A percentile compares a stretch with the other conserved stretches of the same genome.
Conservation (phyloP, 768 basidiomycete species). For the Rubroboletus satanas region DNA sequence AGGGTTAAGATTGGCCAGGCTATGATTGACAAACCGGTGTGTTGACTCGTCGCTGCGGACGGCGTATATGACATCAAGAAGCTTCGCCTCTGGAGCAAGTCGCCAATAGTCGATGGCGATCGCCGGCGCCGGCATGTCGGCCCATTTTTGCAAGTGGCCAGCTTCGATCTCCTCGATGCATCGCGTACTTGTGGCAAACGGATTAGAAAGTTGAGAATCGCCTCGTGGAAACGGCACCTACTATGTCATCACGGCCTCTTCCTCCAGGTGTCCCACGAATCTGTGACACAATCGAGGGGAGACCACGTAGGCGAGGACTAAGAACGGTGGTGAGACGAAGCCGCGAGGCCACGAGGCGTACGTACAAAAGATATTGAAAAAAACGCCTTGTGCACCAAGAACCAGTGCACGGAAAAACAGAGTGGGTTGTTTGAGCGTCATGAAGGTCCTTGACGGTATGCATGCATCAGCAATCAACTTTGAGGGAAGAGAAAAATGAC, state of each 20-base stretch:
- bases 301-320: constrained; percentile 75
- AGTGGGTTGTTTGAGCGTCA: constrained; percentile 83
- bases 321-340: constrained; percentile 13
- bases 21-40: constrained; percentile 95
- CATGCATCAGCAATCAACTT: constrained; percentile 13
- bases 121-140: constrained; percentile 67
- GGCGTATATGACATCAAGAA: constrained; percentile 87
- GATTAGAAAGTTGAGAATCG: constrained; percentile 18
- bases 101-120: constrained; percentile 98
- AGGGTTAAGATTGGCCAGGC: constrained; percentile 79
- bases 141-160: constrained; percentile 80
- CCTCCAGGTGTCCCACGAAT: constrained; percentile 89
- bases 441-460: constrained; percentile 71
- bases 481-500: constrained; percentile 1
- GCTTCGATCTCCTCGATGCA: constrained; percentile 81
- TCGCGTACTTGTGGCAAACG: constrained; percentile 51
- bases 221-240: constrained; percentile 36
- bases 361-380: constrained; percentile 85
- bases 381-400: constrained; percentile 89
- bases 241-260: constrained; percentile 95
- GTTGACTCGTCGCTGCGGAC: constrained; percentile 92
- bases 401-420: constrained; percentile 77
- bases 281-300: constrained; percentile 79
- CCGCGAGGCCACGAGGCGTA: constrained; percentile 15
- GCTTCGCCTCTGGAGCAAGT: constrained; percentile 61